Evolutionary conservation across 768 basidiomycete species (phyloP).

Genomic region (Boletales sp.): DNA sequence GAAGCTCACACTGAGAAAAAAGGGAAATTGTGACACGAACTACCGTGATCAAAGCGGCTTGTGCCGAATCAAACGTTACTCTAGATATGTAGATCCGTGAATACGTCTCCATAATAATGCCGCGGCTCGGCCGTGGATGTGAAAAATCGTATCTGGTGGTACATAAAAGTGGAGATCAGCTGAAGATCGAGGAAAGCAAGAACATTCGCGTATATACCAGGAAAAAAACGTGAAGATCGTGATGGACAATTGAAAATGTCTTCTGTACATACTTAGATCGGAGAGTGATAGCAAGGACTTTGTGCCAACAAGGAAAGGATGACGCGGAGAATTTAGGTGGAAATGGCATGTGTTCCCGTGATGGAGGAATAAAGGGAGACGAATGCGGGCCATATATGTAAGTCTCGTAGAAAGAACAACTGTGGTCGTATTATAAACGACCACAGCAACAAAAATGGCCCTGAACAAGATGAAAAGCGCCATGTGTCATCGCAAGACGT

Average conservation of each 20-base stretch:
- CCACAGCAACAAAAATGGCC: not conserved
- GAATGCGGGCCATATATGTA: slow-evolving; percentile 5
- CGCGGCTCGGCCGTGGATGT: slow-evolving; percentile 14
- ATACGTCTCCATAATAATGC: not conserved
- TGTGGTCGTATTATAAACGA: not conserved
- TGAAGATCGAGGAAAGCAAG: slow-evolving; percentile 12
- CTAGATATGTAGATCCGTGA: no score
- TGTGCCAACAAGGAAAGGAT: not conserved
- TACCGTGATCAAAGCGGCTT: no score
- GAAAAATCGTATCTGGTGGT: not conserved
- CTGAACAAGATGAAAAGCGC: not conserved
- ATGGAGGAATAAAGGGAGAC: not conserved
- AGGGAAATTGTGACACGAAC: not conserved
- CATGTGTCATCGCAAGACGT: slow-evolving; percentile 10
- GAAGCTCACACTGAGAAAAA: not conserved
- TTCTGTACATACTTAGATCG: slow-evolving; percentile 4
- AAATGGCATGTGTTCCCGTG: not conserved
- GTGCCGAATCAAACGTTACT: no score
- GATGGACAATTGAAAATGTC: slow-evolving; percentile 5
- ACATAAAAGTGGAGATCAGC: slow-evolving; percentile 5
- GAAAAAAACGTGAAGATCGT: slow-evolving; percentile 11
- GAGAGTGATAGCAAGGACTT: slow-evolving; percentile 1
- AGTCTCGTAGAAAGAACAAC: slow-evolving; percentile 1
- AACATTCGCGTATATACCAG: slow-evolving; percentile 10
- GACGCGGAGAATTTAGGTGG: not conserved